Evolutionary conservation across 2,329 filamentous ascomycete species (phyloP).

Genomic region (Fusarium cyanostomum): DNA sequence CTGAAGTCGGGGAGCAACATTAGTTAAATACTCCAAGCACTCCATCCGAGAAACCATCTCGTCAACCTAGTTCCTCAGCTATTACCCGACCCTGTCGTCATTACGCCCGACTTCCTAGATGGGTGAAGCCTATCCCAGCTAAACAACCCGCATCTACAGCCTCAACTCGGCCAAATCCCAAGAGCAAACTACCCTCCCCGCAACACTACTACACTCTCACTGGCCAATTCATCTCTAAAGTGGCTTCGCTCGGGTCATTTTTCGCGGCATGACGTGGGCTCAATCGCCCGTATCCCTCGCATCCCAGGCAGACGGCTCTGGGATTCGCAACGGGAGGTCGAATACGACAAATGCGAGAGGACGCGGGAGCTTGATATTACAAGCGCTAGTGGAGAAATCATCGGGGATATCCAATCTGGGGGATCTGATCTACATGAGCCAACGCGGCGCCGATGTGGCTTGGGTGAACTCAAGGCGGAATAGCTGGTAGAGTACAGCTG

Average conservation of each 20-base stretch:
- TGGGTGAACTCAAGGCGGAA: background rate
- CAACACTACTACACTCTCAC: background rate
- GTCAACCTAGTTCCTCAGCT: background rate
- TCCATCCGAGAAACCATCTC: background rate
- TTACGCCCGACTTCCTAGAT: background rate
- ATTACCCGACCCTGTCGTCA: background rate
- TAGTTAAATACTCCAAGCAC: conserved; percentile 1
- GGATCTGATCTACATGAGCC: background rate
- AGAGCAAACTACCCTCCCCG: background rate
- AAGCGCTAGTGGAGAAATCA: background rate
- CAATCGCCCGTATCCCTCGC: conserved; percentile 7
- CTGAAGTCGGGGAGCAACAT: no score
- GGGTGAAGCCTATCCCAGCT: background rate
- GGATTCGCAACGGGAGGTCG: no score
- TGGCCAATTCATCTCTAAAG: background rate
- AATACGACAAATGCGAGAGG: conserved; percentile 13
- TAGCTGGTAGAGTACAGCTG: background rate
- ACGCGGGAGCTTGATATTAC: background rate
- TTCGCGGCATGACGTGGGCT: background rate
- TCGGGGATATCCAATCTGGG: background rate
- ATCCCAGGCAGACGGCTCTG: background rate
- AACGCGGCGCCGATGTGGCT: background rate
- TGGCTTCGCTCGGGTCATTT: background rate
- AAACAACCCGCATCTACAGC: background rate
- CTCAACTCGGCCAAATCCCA: background rate